Percentiles rank a stretch among this genome's conserved stretches.
Evolutionary conservation across 768 basidiomycete genomes (phyloP).

Genomic region (Auriscalpium orientale): DNA sequence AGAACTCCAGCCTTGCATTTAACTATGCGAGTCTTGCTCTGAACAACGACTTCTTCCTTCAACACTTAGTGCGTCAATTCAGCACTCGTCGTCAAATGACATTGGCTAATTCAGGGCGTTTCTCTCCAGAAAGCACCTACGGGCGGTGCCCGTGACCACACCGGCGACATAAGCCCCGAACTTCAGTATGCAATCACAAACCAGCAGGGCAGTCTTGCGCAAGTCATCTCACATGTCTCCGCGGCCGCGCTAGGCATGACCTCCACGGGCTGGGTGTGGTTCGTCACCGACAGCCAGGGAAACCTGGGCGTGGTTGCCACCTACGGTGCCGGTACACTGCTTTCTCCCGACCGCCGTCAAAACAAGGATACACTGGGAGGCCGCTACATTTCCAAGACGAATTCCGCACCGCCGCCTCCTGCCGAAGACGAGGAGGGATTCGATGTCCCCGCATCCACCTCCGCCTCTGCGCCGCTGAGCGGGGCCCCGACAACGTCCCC

Average conservation of each 20-base stretch:
- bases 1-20: constrained; percentile 61
- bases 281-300: constrained; percentile 62
- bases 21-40: constrained; percentile 89
- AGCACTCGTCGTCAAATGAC: neutral
- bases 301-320: constrained; percentile 74
- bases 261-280: constrained; percentile 80
- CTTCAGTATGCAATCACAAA: constrained; percentile 30
- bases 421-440: neutral
- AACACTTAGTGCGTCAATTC: constrained; percentile 59
- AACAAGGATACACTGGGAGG: constrained; percentile 2
- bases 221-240: constrained; percentile 69
- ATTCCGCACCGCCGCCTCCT: neutral
- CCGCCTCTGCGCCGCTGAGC: neutral
- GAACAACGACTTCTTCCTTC: constrained; percentile 94
- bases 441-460: neutral
- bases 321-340: constrained; percentile 82
- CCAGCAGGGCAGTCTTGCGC: constrained; percentile 55
- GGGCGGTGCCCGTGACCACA: constrained; percentile 19
- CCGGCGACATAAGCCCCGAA: constrained; percentile 27
- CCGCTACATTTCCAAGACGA: constrained; percentile 1
- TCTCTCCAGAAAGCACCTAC: constrained; percentile 28
- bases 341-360: constrained; percentile 40
- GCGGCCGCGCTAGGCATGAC: constrained; percentile 75
- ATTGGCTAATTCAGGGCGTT: neutral
- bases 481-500: neutral